Evolutionary conservation across 352 stramenopile genomes (phyloP).

Genomic region (Phytophthora pluvialis): DNA sequence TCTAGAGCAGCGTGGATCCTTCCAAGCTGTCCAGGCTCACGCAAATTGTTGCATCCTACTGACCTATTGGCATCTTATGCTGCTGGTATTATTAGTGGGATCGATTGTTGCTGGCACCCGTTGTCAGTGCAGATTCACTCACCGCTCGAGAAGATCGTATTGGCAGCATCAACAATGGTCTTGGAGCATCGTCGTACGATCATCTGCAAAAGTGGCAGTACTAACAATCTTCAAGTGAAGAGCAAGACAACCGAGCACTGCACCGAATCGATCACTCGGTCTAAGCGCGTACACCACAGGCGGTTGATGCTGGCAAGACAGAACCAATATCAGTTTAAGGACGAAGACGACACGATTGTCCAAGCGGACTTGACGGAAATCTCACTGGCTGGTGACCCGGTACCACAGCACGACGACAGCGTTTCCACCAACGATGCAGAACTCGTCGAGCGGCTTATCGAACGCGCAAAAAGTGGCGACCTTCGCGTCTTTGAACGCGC

Average conservation of each 20-base stretch:
- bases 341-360: constrained; percentile 27
- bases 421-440: constrained; percentile 38
- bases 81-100: constrained; percentile 31
- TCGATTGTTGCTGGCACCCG: not conserved
- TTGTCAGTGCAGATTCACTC: constrained; percentile 17
- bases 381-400: constrained; percentile 40
- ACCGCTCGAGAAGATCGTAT: not conserved
- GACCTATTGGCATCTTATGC: constrained; percentile 18
- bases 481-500: constrained; percentile 53
- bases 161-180: constrained; percentile 18
- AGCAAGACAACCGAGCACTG: constrained; percentile 13
- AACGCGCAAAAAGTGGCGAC: constrained; percentile 69
- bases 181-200: constrained; percentile 36
- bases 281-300: constrained; percentile 27
- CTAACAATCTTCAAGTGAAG: constrained; percentile 4
- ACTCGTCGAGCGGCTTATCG: constrained; percentile 66
- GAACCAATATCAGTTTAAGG: constrained; percentile 25
- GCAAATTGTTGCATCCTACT: not conserved
- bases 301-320: constrained; percentile 16
- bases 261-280: constrained; percentile 20
- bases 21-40: constrained; percentile 1
- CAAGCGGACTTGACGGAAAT: constrained; percentile 66
- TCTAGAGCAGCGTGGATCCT: not conserved
- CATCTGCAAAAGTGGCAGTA: constrained; percentile 34
- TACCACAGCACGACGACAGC: constrained; percentile 5